These are phyloP conservation scores for Colletotrichum tofieldiae DNA, from an alignment of 2,329 filamentous ascomycete genomes.

Conservation along the genomic window DNA sequence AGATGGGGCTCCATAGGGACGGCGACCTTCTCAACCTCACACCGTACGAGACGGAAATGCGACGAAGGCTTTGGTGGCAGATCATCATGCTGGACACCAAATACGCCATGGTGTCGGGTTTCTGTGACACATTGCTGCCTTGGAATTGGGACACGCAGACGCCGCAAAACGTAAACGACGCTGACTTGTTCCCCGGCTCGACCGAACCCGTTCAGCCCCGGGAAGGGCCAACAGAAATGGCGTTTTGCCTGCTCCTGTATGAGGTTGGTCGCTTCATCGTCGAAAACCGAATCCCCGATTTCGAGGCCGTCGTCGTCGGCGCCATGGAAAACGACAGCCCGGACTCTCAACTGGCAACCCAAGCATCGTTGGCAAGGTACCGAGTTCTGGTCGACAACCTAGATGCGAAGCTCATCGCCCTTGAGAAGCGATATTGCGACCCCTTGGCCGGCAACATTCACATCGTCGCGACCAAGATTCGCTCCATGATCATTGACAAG, in stretches of 20 bases:
- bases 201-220: conserved; percentile 65
- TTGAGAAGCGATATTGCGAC: conserved; percentile 68
- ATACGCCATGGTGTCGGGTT: conserved; percentile 70
- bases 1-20: conserved; percentile 78
- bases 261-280: conserved; percentile 67
- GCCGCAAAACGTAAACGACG: conserved; percentile 73
- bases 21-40: conserved; percentile 69
- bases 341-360: conserved; percentile 65
- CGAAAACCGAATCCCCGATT: conserved; percentile 56
- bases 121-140: conserved; percentile 67
- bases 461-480: conserved; percentile 63
- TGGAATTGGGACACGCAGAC: conserved; percentile 70
- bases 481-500: conserved; percentile 65
- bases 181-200: conserved; percentile 69
- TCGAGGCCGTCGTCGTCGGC: conserved; percentile 59
- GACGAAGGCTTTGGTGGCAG: conserved; percentile 78
- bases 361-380: conserved; percentile 58
- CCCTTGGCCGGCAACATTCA: conserved; percentile 68
- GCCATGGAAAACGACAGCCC: conserved; percentile 56
- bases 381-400: conserved; percentile 59
- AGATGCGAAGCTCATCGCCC: conserved; percentile 58
- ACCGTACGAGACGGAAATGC: conserved; percentile 78
- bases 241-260: conserved; percentile 67
- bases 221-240: conserved; percentile 75
- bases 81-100: conserved; percentile 72